Conservation (phyloP, 306 rosid genomes). For the Argentina anserina region DNA sequence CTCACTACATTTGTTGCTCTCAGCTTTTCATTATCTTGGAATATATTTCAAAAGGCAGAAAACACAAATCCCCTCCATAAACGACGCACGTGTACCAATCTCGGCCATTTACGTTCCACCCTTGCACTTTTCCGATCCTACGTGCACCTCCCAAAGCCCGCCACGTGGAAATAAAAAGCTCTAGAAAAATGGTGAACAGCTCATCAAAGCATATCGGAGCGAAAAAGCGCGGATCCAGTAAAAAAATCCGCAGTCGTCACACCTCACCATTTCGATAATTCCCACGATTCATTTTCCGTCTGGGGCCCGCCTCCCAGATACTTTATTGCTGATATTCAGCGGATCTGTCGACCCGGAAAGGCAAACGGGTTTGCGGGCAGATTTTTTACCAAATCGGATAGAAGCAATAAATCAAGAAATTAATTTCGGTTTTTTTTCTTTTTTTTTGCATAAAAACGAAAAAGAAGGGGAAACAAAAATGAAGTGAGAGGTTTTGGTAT, state of each 20-base stretch:
- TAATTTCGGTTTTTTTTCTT: neutral
- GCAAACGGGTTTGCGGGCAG: neutral
- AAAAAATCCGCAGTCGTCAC: slow-evolving; percentile 10
- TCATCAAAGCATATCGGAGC: slow-evolving; percentile 13
- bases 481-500: neutral
- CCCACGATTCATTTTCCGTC: neutral
- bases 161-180: neutral
- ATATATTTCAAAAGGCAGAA: too few species aligned
- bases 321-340: neutral
- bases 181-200: slow-evolving; percentile 13
- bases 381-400: neutral
- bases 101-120: neutral
- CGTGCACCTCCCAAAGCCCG: neutral
- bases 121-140: neutral
- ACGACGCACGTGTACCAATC: neutral
- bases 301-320: neutral
- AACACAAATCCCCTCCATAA: neutral
- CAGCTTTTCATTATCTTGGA: neutral
- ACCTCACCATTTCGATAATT: neutral
- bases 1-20: too few species aligned
- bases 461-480: neutral
- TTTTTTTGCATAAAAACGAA: neutral
- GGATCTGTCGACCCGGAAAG: neutral
- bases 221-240: neutral
- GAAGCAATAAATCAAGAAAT: neutral